Conservation (phyloP, 192 early-diverging fungal genomes). For the Backusella luteola region DNA sequence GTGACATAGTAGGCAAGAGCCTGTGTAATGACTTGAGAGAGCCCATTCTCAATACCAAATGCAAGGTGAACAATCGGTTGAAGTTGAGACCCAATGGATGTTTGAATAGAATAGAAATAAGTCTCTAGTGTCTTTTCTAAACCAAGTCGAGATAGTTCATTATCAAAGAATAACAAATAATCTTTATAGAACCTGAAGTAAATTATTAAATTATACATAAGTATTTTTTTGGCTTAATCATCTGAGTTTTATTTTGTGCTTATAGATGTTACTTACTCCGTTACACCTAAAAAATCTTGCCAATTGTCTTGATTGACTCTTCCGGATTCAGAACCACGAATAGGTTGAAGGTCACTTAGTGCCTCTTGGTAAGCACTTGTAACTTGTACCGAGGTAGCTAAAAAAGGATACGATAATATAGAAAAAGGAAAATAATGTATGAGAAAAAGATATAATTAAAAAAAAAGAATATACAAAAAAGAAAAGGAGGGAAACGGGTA, state of each 20-base stretch:
- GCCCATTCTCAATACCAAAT: constrained; percentile 18
- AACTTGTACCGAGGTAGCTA: constrained; percentile 13
- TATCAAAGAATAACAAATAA: constrained; percentile 27
- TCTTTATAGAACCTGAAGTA: constrained; percentile 11
- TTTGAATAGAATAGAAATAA: constrained; percentile 18
- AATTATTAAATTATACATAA: not conserved
- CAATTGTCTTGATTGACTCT: constrained; percentile 16
- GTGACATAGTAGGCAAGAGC: constrained; percentile 16
- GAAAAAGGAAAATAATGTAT: not conserved
- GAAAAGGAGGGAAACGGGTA: not conserved
- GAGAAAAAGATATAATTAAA: not conserved
- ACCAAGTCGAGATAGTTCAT: constrained; percentile 6
- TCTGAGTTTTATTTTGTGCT: not conserved
- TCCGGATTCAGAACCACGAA: not conserved
- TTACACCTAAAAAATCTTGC: constrained; percentile 19
- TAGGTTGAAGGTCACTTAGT: not conserved
- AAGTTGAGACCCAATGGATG: constrained; percentile 20
- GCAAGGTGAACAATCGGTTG: constrained; percentile 25
- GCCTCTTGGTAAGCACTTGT: constrained; percentile 1
- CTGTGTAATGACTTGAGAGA: constrained; percentile 4
- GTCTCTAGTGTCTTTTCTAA: not conserved
- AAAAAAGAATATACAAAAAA: not conserved
- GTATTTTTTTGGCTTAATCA: not conserved
- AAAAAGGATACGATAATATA: not conserved
- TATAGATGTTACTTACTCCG: constrained; percentile 12